Evolutionary conservation across 192 early-diverging fungal genomes (phyloP), one percentile per base, ranked within the genome.

Genomic region (Spinellus fusiger): DNA sequence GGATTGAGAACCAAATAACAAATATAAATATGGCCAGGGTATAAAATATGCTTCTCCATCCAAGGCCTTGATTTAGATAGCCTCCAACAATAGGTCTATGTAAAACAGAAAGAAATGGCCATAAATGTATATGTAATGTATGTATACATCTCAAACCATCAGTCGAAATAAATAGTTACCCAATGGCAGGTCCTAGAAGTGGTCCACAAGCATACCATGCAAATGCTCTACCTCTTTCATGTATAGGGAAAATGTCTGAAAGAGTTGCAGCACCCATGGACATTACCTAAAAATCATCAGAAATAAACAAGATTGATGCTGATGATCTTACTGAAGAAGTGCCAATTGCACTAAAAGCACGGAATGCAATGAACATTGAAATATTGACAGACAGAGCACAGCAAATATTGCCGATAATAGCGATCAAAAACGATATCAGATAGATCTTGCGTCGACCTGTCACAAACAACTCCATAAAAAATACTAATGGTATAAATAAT

Each of bases 21-120:
- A 56, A 37, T 0, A 38, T 34, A 32, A 69, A 65, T 0, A 69
- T 65, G 4, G 67, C 47, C 38, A 74, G 32, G 46, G 69, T 69
- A 50, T 60, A 74, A 49, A 74, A 69, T 16, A 47, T 74, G 29
- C 62, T 65, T 35, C 72, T 68, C 67, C 66, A 74, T 1, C 72
- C 72, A n/a, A 68, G 53, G 9, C 56, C 63, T 61, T 69, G 52
- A 37, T 64, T 74, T 5, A 74, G 29, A 48, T 65, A 64, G 5
- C 72, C 72, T 23, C 72, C 72, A 62, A 74, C 62, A 32, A 74
- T 62, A 3, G 72, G 66, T 8, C 71, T 58, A 16, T 4, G 9
- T 35, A 64, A 22, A 57, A 59, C 40, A 56, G 49, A 50, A 15
- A 20, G 3, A 53, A 69, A 49, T 70, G 61, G 18, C 56, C 62